These are phyloP conservation scores for Xylariaceae sp. DNA, from an alignment of 2,329 filamentous ascomycete species.

Conservation along the genomic window DNA sequence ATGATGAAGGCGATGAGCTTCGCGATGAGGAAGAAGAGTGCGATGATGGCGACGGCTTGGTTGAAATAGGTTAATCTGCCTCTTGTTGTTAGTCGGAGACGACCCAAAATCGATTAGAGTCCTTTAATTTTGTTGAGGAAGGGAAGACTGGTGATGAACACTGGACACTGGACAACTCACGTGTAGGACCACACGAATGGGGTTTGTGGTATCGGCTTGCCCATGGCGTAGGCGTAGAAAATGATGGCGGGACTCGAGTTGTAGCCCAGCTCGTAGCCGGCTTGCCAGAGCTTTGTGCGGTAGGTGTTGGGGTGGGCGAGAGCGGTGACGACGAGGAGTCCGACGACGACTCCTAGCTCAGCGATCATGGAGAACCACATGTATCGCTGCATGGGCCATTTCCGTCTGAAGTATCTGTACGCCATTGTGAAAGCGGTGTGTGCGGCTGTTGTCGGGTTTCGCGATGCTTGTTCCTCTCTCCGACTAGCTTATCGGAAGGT, in stretches of 20 bases:
- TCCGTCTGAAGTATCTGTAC: constrained; percentile 56
- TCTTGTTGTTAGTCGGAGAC: constrained; percentile 1
- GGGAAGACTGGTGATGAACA: neutral
- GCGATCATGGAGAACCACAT: constrained; percentile 61
- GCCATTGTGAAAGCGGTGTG: constrained; percentile 29
- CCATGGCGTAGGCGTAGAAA: constrained; percentile 70
- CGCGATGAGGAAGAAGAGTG: constrained; percentile 69
- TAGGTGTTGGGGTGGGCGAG: constrained; percentile 71
- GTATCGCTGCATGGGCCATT: constrained; percentile 54
- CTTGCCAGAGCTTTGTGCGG: constrained; percentile 67
- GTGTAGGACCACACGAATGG: constrained; percentile 70
- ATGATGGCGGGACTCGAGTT: constrained; percentile 70
- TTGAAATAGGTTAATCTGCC: constrained; percentile 70
- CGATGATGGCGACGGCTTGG: constrained; percentile 70
- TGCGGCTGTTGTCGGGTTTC: neutral
- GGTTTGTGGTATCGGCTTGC: constrained; percentile 55
- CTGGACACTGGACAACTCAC: constrained; percentile 43
- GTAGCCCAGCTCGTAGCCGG: constrained; percentile 66
- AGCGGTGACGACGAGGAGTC: constrained; percentile 65
- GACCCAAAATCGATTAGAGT: no score
- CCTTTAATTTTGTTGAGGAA: no score
- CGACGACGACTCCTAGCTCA: constrained; percentile 63
- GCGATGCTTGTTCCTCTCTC: no score
- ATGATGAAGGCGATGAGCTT: constrained; percentile 69
- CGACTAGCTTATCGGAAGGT: no score